These are phyloP conservation scores for Erodium texanum DNA, from an alignment of 441 rosid species.

Conservation along the genomic window DNA sequence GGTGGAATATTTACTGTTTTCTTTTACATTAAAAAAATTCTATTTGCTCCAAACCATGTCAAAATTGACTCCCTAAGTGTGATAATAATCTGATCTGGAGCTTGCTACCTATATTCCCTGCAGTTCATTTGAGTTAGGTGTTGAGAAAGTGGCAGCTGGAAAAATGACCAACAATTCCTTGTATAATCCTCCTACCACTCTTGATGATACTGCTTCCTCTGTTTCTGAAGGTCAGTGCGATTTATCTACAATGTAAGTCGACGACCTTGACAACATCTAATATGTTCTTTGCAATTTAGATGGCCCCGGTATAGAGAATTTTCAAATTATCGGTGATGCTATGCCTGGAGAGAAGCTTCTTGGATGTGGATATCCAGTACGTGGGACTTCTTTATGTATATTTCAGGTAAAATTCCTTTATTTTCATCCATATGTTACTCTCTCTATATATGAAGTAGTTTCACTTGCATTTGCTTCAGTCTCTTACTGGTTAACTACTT, in stretches of 20 bases:
- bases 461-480: conserved; percentile 7
- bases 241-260: conserved; percentile 14
- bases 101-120: conserved; percentile 22
- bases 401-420: conserved; percentile 57
- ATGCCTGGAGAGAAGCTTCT: conserved; percentile 85
- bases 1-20: neutral
- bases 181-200: conserved; percentile 21
- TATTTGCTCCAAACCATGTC: neutral
- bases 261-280: conserved; percentile 22
- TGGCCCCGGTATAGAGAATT: conserved; percentile 85
- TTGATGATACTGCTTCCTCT: conserved; percentile 32
- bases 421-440: neutral
- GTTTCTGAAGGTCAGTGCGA: conserved; percentile 39
- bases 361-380: conserved; percentile 87
- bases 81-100: conserved; percentile 23
- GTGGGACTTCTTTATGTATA: conserved; percentile 94
- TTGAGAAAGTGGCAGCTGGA: conserved; percentile 18
- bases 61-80: conserved; percentile 5
- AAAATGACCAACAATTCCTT: conserved; percentile 21
- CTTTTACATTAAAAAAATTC: too few relatives aligned
- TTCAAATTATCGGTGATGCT: conserved; percentile 89
- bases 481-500: neutral
- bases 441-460: conserved; percentile 5
- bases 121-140: conserved; percentile 24
- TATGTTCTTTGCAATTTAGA: conserved; percentile 32